Conservation (phyloP, 2,329 filamentous ascomycete species). For the Orbilia blumenaviensis region DNA sequence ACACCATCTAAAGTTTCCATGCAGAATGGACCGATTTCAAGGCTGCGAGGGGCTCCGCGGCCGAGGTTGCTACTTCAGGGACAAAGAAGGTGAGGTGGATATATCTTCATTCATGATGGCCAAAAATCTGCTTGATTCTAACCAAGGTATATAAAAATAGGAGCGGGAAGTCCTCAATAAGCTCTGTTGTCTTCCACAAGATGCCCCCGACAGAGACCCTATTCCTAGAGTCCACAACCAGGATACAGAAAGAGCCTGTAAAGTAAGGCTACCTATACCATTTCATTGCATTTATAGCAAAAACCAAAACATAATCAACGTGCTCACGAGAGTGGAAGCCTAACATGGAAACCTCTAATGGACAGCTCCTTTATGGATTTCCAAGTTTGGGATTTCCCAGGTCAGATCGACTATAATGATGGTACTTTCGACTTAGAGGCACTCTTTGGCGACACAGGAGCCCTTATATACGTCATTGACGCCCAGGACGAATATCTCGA, state of each 20-base stretch:
- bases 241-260: conserved; percentile 93
- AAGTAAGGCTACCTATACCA: conserved; percentile 71
- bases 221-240: conserved; percentile 92
- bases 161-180: conserved; percentile 97
- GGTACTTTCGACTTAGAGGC: conserved; percentile 88
- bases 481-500: conserved; percentile 98
- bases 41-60: conserved; percentile 65
- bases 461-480: conserved; percentile 97
- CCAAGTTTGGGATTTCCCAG: conserved; percentile 96
- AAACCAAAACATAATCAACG: background rate
- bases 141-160: conserved; percentile 64
- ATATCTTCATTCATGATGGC: conserved; percentile 56
- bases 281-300: background rate
- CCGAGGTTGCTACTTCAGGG: conserved; percentile 93
- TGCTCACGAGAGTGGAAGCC: conserved; percentile 18
- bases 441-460: conserved; percentile 93
- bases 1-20: conserved; percentile 52
- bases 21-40: conserved; percentile 50
- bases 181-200: conserved; percentile 99
- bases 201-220: conserved; percentile 94
- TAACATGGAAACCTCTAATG: conserved; percentile 23
- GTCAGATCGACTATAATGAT: conserved; percentile 91
- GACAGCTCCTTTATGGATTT: conserved; percentile 97
- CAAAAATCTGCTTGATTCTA: background rate
- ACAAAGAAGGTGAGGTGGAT: conserved; percentile 76